A percentile compares a stretch with the other conserved stretches of the same genome.
Evolutionary conservation across 2,329 filamentous ascomycete species (phyloP).

Genomic region (Fonsecaea nubica): DNA sequence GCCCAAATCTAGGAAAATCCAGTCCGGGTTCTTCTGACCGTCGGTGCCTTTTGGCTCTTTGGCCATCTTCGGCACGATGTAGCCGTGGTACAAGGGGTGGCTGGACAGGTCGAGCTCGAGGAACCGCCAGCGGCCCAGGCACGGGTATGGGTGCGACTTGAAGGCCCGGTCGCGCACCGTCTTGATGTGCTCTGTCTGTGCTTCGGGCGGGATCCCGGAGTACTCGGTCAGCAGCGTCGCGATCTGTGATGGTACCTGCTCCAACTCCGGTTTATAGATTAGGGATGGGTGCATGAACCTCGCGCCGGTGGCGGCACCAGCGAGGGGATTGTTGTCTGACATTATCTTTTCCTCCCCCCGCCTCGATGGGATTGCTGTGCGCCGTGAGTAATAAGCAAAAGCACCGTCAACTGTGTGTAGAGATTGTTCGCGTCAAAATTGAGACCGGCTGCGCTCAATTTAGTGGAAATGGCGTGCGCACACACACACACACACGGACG

Average conservation of each 20-base stretch:
- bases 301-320: background rate
- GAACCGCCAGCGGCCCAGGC: conserved; percentile 54
- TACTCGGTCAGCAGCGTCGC: conserved; percentile 33
- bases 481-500: too few relatives aligned
- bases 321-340: background rate
- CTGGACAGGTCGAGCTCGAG: conserved; percentile 49
- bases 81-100: conserved; percentile 43
- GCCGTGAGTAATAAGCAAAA: background rate
- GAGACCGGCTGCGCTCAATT: too few relatives aligned
- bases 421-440: too few relatives aligned
- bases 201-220: conserved; percentile 29
- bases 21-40: background rate
- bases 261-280: conserved; percentile 28
- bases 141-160: conserved; percentile 49
- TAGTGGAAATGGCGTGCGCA: too few relatives aligned
- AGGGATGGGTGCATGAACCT: background rate
- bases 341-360: background rate
- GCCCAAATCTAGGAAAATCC: conserved; percentile 52
- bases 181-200: conserved; percentile 36
- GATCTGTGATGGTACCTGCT: conserved; percentile 27
- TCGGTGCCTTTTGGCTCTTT: background rate
- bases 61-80: conserved; percentile 37
- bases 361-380: background rate
- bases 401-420: background rate
- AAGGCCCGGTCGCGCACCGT: conserved; percentile 40